A percentile compares a stretch with the other conserved stretches of the same genome.
Conservation (phyloP, 169 alveolate species). For the Babesia ovis region DNA sequence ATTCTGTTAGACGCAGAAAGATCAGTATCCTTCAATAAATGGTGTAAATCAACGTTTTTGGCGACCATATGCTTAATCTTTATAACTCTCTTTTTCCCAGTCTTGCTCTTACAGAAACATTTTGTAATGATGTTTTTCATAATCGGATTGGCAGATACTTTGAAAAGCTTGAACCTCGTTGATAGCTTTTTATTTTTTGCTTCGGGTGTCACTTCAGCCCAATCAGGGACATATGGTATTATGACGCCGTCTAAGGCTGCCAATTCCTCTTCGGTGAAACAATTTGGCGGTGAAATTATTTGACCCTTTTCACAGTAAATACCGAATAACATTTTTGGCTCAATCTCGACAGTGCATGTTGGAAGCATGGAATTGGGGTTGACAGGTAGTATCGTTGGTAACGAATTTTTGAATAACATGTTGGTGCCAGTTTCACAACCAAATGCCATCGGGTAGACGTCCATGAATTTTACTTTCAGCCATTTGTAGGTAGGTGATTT, state of each 20-base stretch:
- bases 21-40: neutral
- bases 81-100: neutral
- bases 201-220: neutral
- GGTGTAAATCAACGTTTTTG: neutral
- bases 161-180: neutral
- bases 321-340: slow-evolving; percentile 59
- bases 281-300: neutral
- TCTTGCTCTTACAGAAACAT: neutral
- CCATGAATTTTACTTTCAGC: slow-evolving; percentile 38
- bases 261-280: neutral
- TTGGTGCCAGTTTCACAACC: slow-evolving; percentile 53
- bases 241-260: neutral
- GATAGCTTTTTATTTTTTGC: neutral
- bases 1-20: neutral
- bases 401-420: slow-evolving; percentile 26
- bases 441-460: slow-evolving; percentile 52
- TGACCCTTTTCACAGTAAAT: slow-evolving; percentile 56
- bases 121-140: neutral
- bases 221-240: neutral
- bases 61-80: neutral
- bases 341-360: slow-evolving; percentile 21
- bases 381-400: neutral
- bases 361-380: neutral
- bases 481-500: slow-evolving; percentile 28
- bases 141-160: neutral